Base-by-base conservation (phyloP, 140 eudicot species). In the Stevia rebaudiana region DNA sequence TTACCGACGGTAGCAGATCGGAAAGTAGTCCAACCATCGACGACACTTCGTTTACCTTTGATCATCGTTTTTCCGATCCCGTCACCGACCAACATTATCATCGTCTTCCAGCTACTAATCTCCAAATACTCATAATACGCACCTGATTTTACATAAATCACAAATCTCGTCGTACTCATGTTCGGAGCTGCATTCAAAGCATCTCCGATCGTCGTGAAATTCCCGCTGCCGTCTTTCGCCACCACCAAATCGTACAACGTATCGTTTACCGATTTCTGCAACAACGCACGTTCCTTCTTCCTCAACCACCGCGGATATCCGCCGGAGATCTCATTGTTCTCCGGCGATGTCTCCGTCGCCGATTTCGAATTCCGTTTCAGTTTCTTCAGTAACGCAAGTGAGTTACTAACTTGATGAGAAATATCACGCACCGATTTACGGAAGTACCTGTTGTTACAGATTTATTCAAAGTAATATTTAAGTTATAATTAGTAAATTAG, bases 281-380 rank as follows among this genome's bases (percentile, higher is more conserved):
- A 25, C n/a, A 87, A 41, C 44, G 57, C 46, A 76, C 86, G 47
- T 8, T 90, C 98, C 15, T 74, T 77, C 72, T 40, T 80, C 51
- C 17, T 69, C 68, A 84, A 46, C 98, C 98, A 90, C 25, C 36
- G 23, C n/a, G 97, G 97, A 37, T 50, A 81, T 2, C 83, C 88
- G 1, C 66, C 71, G 5, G 67, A 58, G 70, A 79, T 53, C 21
- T 46, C 51, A 33, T 90, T 79, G 64, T 84, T 82, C 74, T 67
- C 89, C 33, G 81, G 70, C 9, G 74, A 82, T 41, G 67, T 3
- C 10, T 68, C 40, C 41, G 16, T 19, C 60, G 8, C 28, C 42
- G 23, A 23, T 51, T 19, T 44, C 19, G 46, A 19, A 17, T 49
- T 63, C 22, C 63, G 65, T 21, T 80, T 80, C 10, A 83, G 22